Evolutionary conservation across 495 filamentous ascomycete genomes (phyloP).

Genomic region (Penicillium steckii): DNA sequence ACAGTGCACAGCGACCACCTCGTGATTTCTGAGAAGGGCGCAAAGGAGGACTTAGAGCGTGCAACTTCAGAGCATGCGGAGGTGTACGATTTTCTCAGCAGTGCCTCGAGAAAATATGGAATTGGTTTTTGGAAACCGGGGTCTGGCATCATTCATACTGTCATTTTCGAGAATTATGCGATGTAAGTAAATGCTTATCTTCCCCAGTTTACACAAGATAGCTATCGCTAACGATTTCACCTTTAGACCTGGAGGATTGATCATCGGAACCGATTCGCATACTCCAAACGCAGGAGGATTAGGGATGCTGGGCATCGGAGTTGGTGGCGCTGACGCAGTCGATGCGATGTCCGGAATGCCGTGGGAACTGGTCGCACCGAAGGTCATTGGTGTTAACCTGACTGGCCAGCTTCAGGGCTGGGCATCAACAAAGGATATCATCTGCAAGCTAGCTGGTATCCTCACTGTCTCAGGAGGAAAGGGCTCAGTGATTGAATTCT

Average conservation of each 20-base stretch:
- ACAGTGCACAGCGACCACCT: constrained; percentile 94
- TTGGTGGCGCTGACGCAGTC: constrained; percentile 89
- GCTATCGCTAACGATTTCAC: neutral
- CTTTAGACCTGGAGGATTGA: constrained; percentile 74
- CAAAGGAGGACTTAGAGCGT: constrained; percentile 75
- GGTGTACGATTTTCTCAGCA: constrained; percentile 88
- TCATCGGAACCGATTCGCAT: constrained; percentile 93
- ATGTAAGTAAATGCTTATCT: constrained; percentile 53
- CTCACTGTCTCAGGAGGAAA: constrained; percentile 90
- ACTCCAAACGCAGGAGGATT: constrained; percentile 91
- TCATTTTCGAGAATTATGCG: constrained; percentile 89
- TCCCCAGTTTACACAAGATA: neutral
- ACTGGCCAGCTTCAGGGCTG: constrained; percentile 79
- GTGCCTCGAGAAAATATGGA: constrained; percentile 87
- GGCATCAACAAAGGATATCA: constrained; percentile 82
- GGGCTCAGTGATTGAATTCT: constrained; percentile 84
- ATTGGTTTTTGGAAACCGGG: constrained; percentile 95
- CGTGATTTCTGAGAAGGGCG: constrained; percentile 86
- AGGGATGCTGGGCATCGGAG: constrained; percentile 86
- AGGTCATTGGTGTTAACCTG: constrained; percentile 82
- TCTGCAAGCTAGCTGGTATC: constrained; percentile 86
- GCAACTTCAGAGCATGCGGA: constrained; percentile 85
- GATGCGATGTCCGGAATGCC: constrained; percentile 91
- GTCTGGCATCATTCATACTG: constrained; percentile 94
- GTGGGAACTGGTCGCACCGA: constrained; percentile 90